Conservation (phyloP, 73 alveolate genomes). For the Paramecium octaurelia region DNA sequence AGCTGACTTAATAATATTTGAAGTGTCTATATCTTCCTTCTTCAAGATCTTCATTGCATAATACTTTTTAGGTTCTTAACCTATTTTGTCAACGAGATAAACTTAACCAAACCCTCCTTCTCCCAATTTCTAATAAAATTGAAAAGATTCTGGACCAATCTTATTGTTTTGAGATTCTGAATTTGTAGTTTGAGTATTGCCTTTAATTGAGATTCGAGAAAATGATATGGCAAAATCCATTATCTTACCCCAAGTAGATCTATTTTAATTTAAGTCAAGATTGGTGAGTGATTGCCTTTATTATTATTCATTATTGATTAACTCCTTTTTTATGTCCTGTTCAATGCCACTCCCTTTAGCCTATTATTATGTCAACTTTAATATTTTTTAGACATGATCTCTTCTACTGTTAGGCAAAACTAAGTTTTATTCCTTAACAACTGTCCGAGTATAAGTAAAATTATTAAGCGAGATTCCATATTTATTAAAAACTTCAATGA, state of each 20-base stretch:
- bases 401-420: neutral
- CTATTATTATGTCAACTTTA: neutral
- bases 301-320: neutral
- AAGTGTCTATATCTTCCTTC: slow-evolving; percentile 82
- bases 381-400: neutral
- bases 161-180: neutral
- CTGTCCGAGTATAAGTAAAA: neutral
- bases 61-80: neutral
- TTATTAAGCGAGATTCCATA: neutral
- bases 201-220: neutral
- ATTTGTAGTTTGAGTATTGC: neutral
- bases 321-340: neutral
- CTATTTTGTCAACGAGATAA: slow-evolving; percentile 71
- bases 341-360: neutral
- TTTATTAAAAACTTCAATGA: neutral
- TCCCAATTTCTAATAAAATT: slow-evolving; percentile 73
- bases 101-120: slow-evolving; percentile 90
- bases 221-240: neutral
- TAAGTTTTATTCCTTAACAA: neutral
- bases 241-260: slow-evolving; percentile 47
- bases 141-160: slow-evolving; percentile 69
- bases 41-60: slow-evolving; percentile 89
- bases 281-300: neutral
- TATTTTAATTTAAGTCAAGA: neutral
- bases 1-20: slow-evolving; percentile 85